These are phyloP conservation scores for Dictyostelium intermedium DNA, from an alignment of 78 protist species.

Conservation along the genomic window DNA sequence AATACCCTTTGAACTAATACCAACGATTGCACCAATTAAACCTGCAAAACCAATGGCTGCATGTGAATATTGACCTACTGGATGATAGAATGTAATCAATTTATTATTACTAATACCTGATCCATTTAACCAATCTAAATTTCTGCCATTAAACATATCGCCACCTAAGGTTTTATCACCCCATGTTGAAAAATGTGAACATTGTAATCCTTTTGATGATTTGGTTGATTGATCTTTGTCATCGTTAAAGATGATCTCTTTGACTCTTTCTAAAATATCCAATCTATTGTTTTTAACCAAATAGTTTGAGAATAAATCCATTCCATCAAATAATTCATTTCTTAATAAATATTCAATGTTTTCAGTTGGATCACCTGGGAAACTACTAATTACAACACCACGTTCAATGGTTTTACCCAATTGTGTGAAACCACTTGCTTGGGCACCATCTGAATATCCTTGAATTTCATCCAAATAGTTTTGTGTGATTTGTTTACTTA, in stretches of 20 bases:
- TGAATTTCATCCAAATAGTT: constrained; percentile 48
- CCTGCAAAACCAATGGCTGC: constrained; percentile 63
- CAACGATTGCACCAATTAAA: constrained; percentile 78
- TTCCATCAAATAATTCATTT: background rate
- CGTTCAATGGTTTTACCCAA: background rate
- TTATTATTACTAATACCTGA: constrained; percentile 78
- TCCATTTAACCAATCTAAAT: constrained; percentile 80
- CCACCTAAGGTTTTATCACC: constrained; percentile 63
- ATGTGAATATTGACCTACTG: constrained; percentile 3
- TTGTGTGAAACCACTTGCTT: constrained; percentile 21
- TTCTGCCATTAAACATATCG: constrained; percentile 73
- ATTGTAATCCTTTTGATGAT: constrained; percentile 13
- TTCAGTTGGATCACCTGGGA: constrained; percentile 45
- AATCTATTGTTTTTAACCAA: background rate
- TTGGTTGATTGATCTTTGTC: background rate
- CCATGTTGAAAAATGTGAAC: constrained; percentile 78
- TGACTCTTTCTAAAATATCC: background rate
- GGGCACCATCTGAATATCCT: constrained; percentile 62
- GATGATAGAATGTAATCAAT: constrained; percentile 70
- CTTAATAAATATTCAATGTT: constrained; percentile 53
- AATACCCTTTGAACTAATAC: constrained; percentile 73
- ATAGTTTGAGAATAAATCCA: background rate
- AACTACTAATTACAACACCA: background rate
- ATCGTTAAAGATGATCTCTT: background rate
- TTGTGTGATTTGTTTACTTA: constrained; percentile 61